Base-by-base conservation (phyloP, 2,329 filamentous ascomycete species). In the Aspergillus ibericus region DNA sequence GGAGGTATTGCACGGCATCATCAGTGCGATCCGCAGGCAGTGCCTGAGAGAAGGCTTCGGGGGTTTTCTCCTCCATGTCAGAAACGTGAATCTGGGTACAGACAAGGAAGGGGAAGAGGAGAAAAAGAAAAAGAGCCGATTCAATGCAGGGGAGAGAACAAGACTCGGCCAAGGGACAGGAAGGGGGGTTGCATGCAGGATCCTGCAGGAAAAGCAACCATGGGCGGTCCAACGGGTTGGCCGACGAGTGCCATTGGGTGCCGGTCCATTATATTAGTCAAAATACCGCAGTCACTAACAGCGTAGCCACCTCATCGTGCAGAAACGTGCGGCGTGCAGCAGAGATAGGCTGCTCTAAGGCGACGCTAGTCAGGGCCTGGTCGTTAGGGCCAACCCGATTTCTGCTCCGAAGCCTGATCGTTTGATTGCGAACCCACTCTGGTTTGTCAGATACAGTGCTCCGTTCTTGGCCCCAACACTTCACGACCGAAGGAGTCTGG, bases 1-100 rank as follows among this genome's bases (percentile, higher is more conserved):
- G 60, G 15, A 70, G 66, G 46, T 67, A 70, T 10, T 56, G 40
- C 22, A 62, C 65, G 2, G 65, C 68, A 27, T 68, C 63, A 16
- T 70, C 68, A 5, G 46, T 52, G 56, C 56, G 35, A 32, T 61
- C 51, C 5, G 49, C 15, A 4, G 22, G 25, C 49, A 53, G n/a
- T 7, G 42, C 10, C 6, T 59, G 54, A 5, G 50, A 18, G 8
- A 49, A 52, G 20, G 53, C 29, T 15, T 60, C 47, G 12, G 38
- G 38, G 18, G 12, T 5, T 51, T 60, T 63, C 27, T 63, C 60
- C 18, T 55, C 60, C 64, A 52, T 52, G 20, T 22, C 20, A 13
- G 5, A 42, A 10, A 12, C 22, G 6, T 20, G 2, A 15, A 10
- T 7, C 9, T 22, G 18, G 13, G n/a, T 32, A 36, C 18, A 22